These are phyloP conservation scores for Diaporthe vaccinii DNA, from an alignment of 2,329 filamentous ascomycete species.

Conservation along the genomic window DNA sequence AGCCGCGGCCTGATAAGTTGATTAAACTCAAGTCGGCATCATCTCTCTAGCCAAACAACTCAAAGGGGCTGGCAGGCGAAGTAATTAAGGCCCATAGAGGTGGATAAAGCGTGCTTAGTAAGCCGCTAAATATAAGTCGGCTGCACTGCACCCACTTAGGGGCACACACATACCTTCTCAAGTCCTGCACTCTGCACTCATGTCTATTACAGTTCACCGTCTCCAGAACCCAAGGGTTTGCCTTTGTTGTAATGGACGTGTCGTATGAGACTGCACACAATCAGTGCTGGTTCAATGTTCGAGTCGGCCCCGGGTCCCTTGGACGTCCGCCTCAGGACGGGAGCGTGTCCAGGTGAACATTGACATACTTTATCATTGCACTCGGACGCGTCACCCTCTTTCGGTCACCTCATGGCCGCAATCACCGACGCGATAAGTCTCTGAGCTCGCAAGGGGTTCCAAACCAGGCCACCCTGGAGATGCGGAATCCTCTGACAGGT, in stretches of 20 bases:
- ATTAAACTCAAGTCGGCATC: too few species aligned
- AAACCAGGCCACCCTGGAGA: slow-evolving; percentile 3
- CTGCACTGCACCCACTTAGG: too few species aligned
- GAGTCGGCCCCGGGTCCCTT: neutral
- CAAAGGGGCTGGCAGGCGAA: too few species aligned
- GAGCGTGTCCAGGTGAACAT: neutral
- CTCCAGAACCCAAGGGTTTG: neutral
- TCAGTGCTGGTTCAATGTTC: too few species aligned
- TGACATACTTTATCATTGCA: neutral
- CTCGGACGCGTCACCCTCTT: neutral
- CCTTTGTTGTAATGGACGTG: rapidly evolving
- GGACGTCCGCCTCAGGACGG: neutral
- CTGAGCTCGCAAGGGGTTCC: neutral
- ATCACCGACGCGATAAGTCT: neutral
- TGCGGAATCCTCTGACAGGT: slow-evolving; percentile 8
- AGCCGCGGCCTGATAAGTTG: too few species aligned
- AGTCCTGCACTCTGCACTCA: neutral
- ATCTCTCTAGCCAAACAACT: too few species aligned
- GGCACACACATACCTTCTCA: too few species aligned
- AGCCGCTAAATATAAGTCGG: too few species aligned
- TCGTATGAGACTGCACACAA: too few species aligned
- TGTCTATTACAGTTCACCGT: neutral
- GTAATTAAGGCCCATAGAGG: too few species aligned
- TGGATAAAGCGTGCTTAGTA: too few species aligned
- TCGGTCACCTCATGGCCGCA: neutral